These are phyloP conservation scores for sorghum (Sorghum bicolor) DNA, from an alignment of 176 grass and related monocot species.

Conservation along the genomic window DNA sequence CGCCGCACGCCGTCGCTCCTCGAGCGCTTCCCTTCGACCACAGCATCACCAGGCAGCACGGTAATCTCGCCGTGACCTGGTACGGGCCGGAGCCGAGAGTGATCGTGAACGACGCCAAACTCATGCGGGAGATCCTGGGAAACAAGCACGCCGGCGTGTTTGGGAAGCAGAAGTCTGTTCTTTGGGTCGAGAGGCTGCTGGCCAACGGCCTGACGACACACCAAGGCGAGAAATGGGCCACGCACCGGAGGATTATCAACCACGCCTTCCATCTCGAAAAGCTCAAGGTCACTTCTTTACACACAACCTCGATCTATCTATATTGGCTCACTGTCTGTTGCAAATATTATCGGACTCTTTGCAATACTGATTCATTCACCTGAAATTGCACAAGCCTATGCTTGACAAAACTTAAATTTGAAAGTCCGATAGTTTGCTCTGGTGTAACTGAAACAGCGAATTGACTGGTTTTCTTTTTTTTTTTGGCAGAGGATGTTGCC, in stretches of 20 bases:
- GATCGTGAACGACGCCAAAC: slow-evolving; percentile 32
- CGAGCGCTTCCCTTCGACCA: slow-evolving; percentile 31
- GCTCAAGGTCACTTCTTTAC: slow-evolving; percentile 35
- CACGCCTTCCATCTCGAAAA: slow-evolving; percentile 74
- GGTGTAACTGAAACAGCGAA: not conserved
- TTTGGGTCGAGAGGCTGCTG: not conserved
- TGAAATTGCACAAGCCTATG: not conserved
- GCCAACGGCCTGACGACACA: not conserved
- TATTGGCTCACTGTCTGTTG: not conserved
- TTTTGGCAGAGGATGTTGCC: slow-evolving; percentile 43
- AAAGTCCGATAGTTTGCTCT: not conserved
- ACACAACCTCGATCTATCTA: not conserved
- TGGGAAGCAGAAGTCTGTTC: slow-evolving; percentile 15
- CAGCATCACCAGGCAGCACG: slow-evolving; percentile 17
- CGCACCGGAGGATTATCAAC: slow-evolving; percentile 63
- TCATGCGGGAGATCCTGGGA: slow-evolving; percentile 40
- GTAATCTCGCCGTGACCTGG: slow-evolving; percentile 49
- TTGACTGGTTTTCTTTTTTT: not conserved
- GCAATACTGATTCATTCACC: no score
- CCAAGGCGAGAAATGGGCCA: slow-evolving; percentile 65
- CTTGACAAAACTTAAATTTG: not conserved
- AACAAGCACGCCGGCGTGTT: slow-evolving; percentile 43
- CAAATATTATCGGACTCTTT: no score
- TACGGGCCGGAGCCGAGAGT: slow-evolving; percentile 30
- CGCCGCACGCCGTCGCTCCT: slow-evolving; percentile 38